phyloP scores from a whole-genome alignment of 2,329 filamentous ascomycete species.

The Trichoderma semiorbis region DNA sequence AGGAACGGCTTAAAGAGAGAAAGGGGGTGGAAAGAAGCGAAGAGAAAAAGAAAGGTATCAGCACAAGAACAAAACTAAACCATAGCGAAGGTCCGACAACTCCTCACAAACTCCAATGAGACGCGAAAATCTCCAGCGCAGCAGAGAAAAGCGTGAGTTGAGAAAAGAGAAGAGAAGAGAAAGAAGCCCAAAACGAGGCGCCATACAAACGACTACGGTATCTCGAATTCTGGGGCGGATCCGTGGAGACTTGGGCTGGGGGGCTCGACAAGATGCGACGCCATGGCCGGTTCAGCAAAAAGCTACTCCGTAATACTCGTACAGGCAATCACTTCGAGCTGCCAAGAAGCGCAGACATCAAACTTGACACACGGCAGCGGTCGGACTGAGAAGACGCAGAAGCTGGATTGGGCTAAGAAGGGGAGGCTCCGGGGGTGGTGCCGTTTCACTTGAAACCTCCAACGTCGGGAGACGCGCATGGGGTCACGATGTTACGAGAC shows the following conservation, averaged over 20 bases:
- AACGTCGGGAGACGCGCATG: conserved; percentile 35
- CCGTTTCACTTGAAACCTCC: conserved; percentile 47
- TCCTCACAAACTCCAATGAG: conserved; percentile 12
- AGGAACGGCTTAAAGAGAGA: conserved; percentile 25
- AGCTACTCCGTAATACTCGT: not conserved
- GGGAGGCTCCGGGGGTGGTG: conserved; percentile 9
- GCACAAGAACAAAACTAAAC: conserved; percentile 20
- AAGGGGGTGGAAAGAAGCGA: conserved; percentile 2
- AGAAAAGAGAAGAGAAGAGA: conserved; percentile 22
- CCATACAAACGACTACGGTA: not conserved
- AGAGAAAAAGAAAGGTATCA: conserved; percentile 17
- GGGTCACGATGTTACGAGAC: not conserved
- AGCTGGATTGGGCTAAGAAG: conserved; percentile 6
- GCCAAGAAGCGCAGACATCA: conserved; percentile 5
- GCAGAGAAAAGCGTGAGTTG: conserved; percentile 31
- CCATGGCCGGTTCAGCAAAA: not conserved
- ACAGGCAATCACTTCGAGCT: not conserved
- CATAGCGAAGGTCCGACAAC: conserved; percentile 17
- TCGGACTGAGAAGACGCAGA: not conserved
- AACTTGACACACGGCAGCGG: conserved; percentile 10
- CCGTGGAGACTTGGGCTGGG: not conserved
- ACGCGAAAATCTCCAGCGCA: conserved; percentile 22
- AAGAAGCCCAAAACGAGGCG: not conserved
- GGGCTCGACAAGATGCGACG: not conserved
- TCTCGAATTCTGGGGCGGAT: conserved; percentile 2